phyloP scores from a whole-genome alignment of 768 basidiomycete species.

The Paxillus rubicundulus region DNA sequence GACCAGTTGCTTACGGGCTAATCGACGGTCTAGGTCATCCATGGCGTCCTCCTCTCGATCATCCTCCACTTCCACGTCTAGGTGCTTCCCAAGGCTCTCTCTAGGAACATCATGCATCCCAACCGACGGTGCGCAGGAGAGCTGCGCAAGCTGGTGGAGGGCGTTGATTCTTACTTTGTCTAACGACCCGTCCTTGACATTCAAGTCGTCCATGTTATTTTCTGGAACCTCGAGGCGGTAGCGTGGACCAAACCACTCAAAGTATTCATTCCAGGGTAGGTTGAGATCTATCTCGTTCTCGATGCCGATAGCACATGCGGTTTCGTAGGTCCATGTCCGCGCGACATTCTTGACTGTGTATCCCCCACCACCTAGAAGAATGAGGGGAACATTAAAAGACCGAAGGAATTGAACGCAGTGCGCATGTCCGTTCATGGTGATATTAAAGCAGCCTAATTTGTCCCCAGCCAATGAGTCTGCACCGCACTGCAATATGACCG shows the following conservation, averaged over 20 bases:
- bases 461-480: constrained; percentile 95
- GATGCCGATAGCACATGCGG: constrained; percentile 88
- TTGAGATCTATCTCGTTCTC: constrained; percentile 75
- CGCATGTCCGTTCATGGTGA: constrained; percentile 94
- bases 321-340: constrained; percentile 94
- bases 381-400: constrained; percentile 77
- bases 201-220: constrained; percentile 95
- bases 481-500: constrained; percentile 91
- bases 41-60: constrained; percentile 35
- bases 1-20: constrained; percentile 60
- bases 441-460: constrained; percentile 93
- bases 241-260: constrained; percentile 97
- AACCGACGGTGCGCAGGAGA: constrained; percentile 79
- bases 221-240: constrained; percentile 88
- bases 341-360: constrained; percentile 98
- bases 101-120: constrained; percentile 81
- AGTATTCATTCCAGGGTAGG: constrained; percentile 84
- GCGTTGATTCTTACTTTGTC: constrained; percentile 71
- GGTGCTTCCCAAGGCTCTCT: constrained; percentile 61
- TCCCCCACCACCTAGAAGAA: constrained; percentile 92
- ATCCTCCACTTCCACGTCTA: constrained; percentile 53
- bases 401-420: constrained; percentile 87
- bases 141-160: constrained; percentile 53
- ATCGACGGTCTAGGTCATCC: constrained; percentile 64
- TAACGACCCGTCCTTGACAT: constrained; percentile 74